Evolutionary conservation across 2,329 filamentous ascomycete genomes (phyloP), one percentile per base, ranked within the genome.

Genomic region (Claviceps capensis): DNA sequence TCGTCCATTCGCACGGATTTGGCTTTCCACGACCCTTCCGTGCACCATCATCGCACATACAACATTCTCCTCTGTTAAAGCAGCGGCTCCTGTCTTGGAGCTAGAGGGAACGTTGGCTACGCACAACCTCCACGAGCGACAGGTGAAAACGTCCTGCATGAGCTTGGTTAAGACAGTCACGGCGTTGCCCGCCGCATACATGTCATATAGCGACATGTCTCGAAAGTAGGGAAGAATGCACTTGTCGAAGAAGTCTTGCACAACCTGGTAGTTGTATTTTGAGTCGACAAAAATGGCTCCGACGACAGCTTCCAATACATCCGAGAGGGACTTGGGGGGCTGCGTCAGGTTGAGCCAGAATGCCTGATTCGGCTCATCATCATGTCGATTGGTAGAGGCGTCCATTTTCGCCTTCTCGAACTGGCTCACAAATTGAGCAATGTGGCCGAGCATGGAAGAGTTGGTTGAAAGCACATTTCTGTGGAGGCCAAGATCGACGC

Each of bases 281-380:
- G 87, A 85, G 66, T 98, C 93, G 11, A 98, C 85, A 63, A 97
- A 97, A 22, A 96, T 75, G 19, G 91, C 91, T 1, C 89, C 93
- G 2, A 96, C 71, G 60, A 89, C 93, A 0, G 91, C 81, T 72
- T 98, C 93, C 3, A 97, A 74, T 40, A 95, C 79, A 65, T 98
- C 93, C 0, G 90, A 81, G 5, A 97, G 78, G 50, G 71, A 75
- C 61, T 93, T 93, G 8, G 86, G 86, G 1, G 85, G 82, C 42
- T 78, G 72, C 16, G 72, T 73, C 9, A 77, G 74, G 13, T 72
- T 69, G 30, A 79, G 73, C 88, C 87, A 93, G 65, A 83, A 91
- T 67, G 87, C 79, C 46, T 64, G 65, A 2, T 70, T 71, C 9
- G 63, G 62, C 1, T 61, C 58, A 0, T 61, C 59, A 2, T 58